phyloP scores from a whole-genome alignment of 2,329 filamentous ascomycete genomes.

The Epichloe hybrida region DNA sequence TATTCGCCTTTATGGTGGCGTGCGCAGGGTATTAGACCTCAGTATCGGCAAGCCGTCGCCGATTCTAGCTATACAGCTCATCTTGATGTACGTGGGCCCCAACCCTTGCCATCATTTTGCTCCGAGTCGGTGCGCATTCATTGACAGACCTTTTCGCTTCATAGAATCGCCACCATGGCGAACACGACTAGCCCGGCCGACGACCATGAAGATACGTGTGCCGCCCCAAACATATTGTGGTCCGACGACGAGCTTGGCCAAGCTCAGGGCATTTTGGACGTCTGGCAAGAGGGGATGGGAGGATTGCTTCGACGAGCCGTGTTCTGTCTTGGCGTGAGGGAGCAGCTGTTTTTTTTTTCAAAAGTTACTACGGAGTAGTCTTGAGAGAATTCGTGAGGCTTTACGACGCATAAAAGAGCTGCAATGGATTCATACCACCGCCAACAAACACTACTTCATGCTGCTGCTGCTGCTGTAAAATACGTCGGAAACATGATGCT shows the following conservation, averaged over 20 bases:
- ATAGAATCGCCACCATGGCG: slow-evolving; percentile 3
- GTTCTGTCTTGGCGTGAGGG: slow-evolving; percentile 1
- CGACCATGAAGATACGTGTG: background rate
- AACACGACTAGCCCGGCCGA: slow-evolving; percentile 4
- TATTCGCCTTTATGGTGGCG: slow-evolving; percentile 2
- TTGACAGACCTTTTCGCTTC: background rate
- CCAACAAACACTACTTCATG: no score
- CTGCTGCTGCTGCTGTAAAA: no score
- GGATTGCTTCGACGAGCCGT: slow-evolving; percentile 2
- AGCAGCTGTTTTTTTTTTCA: background rate
- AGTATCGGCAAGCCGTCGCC: slow-evolving; percentile 1
- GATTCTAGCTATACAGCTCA: slow-evolving; percentile 4
- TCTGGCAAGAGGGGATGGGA: slow-evolving; percentile 3
- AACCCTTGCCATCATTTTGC: background rate
- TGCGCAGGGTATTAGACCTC: slow-evolving; percentile 1
- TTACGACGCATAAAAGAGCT: no score
- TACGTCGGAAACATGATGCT: no score
- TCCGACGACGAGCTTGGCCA: background rate
- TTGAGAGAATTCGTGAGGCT: no score
- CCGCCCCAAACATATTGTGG: slow-evolving; percentile 2
- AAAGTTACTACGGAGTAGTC: no score
- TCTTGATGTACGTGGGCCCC: slow-evolving; percentile 1
- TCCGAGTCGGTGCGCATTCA: background rate
- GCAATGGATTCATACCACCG: no score
- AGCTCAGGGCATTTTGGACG: slow-evolving; percentile 2